Percentiles rank a stretch among this genome's conserved stretches.
Evolutionary conservation across 2,329 filamentous ascomycete genomes (phyloP).

Genomic region (Dryadomyces quercivorus): DNA sequence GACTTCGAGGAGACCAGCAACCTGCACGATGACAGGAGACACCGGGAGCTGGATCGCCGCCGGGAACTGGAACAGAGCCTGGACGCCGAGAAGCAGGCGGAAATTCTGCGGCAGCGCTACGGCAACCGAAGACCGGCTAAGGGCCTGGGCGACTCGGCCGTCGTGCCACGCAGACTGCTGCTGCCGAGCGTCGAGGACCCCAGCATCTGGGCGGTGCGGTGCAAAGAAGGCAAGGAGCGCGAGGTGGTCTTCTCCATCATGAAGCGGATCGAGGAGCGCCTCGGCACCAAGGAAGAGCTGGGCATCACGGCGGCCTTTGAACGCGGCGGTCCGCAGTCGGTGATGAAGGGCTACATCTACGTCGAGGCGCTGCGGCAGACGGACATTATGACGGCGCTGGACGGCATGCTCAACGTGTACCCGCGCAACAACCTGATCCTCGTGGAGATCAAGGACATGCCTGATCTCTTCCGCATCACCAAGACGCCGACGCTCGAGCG

Average conservation of each 20-base stretch:
- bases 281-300: conserved; percentile 66
- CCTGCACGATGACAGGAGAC: conserved; percentile 79
- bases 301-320: conserved; percentile 87
- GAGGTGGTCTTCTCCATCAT: conserved; percentile 82
- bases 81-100: conserved; percentile 88
- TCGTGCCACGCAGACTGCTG: conserved; percentile 74
- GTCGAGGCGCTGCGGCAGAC: conserved; percentile 81
- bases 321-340: conserved; percentile 60
- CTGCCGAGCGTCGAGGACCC: conserved; percentile 92
- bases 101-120: conserved; percentile 77
- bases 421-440: conserved; percentile 75
- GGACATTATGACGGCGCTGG: conserved; percentile 71
- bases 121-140: conserved; percentile 61
- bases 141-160: conserved; percentile 54
- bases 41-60: conserved; percentile 86
- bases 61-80: conserved; percentile 78
- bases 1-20: conserved; percentile 71
- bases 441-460: conserved; percentile 95
- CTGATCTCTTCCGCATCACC: conserved; percentile 79
- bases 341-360: conserved; percentile 92
- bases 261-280: conserved; percentile 74
- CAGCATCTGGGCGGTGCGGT: conserved; percentile 87
- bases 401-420: conserved; percentile 81
- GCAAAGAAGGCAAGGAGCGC: conserved; percentile 89
- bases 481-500: conserved; percentile 78